These are phyloP conservation scores for Aspergillus steynii DNA, from an alignment of 495 filamentous ascomycete genomes.

Conservation along the genomic window DNA sequence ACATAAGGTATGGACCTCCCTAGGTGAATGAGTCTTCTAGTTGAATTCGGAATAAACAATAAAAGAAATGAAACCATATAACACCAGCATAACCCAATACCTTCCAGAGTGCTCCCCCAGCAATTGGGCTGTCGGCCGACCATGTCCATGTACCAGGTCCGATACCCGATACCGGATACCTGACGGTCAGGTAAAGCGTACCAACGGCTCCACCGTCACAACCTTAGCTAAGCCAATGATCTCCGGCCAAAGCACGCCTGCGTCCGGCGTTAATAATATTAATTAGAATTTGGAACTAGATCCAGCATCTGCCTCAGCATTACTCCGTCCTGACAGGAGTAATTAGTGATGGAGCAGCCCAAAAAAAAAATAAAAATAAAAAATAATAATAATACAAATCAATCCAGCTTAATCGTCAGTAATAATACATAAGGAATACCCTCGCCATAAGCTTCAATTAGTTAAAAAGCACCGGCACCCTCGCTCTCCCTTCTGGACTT, in stretches of 20 bases:
- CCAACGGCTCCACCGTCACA: neutral
- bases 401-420: no score
- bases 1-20: no score
- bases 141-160: no score
- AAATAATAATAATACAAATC: neutral
- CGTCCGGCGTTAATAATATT: conserved; percentile 9
- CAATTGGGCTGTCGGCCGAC: no score
- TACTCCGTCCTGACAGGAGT: no score
- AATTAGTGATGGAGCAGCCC: neutral
- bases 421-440: neutral
- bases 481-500: conserved; percentile 10
- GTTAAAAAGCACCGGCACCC: conserved; percentile 9
- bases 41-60: no score
- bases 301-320: neutral
- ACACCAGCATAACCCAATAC: no score
- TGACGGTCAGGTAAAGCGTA: neutral
- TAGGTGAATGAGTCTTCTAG: no score
- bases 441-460: conserved; percentile 3
- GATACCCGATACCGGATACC: no score
- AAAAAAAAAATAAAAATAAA: conserved; percentile 11
- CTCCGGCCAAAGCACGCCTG: neutral
- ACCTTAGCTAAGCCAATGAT: conserved; percentile 1
- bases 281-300: conserved; percentile 3
- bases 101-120: no score
- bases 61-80: no score